Evolutionary conservation across 169 alveolate species (phyloP).

Genomic region (Cystoisospora suis): DNA sequence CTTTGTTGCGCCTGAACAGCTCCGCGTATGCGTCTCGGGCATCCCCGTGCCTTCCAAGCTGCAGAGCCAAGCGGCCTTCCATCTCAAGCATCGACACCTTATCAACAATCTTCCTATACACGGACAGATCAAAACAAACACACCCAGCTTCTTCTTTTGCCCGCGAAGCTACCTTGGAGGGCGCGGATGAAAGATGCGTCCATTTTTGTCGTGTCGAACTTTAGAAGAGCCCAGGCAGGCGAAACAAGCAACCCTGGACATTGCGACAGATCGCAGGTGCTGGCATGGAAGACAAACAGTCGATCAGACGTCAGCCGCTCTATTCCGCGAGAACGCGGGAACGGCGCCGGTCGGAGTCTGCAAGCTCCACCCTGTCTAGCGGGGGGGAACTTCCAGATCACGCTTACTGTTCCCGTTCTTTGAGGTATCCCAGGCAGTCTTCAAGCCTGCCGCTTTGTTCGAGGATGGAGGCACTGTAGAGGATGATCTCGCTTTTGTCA

Average conservation of each 20-base stretch:
- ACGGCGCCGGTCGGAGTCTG: background rate
- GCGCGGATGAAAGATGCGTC: too few relatives aligned
- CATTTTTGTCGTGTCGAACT: too few relatives aligned
- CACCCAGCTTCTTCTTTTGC: background rate
- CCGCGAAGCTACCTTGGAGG: too few relatives aligned
- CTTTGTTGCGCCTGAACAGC: background rate
- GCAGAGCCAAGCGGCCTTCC: conserved; percentile 43
- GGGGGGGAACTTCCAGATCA: background rate
- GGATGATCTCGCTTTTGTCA: conserved; percentile 43
- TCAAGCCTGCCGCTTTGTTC: conserved; percentile 34
- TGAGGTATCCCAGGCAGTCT: conserved; percentile 8
- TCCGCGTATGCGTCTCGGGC: conserved; percentile 24
- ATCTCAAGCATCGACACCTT: conserved; percentile 9
- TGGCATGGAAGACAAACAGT: too few relatives aligned
- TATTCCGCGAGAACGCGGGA: too few relatives aligned
- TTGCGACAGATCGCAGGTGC: too few relatives aligned
- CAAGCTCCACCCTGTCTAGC: background rate
- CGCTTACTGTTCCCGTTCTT: conserved; percentile 24
- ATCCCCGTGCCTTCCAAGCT: background rate
- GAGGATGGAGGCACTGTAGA: conserved; percentile 25
- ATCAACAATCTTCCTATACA: conserved; percentile 11
- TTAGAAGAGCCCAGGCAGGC: too few relatives aligned
- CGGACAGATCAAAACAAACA: background rate
- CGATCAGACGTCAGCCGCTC: too few relatives aligned
- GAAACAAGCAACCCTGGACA: too few relatives aligned